Base-by-base conservation (phyloP, 495 filamentous ascomycete genomes). In the Penicillium silybi region DNA sequence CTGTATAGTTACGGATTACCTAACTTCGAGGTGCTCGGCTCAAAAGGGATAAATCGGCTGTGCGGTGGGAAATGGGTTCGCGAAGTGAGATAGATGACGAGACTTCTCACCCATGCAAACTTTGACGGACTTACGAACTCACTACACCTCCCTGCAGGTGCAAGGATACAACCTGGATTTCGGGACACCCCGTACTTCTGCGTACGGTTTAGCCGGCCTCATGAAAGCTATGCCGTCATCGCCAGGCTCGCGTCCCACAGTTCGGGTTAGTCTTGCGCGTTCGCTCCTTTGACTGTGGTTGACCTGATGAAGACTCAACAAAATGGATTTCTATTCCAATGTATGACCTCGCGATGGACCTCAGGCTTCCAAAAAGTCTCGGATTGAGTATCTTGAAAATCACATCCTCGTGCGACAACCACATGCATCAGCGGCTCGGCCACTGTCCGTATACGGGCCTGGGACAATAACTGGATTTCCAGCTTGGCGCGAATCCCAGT, bases 201-300 rank as follows among this genome's bases (percentile, higher is more conserved):
- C 13, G 10, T 53, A 23, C 32, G 13, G 39, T 8, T 54, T 50
- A 53, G 47, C 45, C 26, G 38, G 37, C 59, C 48, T 59, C 55
- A 27, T 47, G 40, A 39, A 48, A 44, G 48, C 45, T 48, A 63
- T 63, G 63, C 60, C 60, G 60, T 65, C 63, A 65, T 65, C 39
- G 32, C 49, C 44, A n/a, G 38, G 17, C 8, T 58, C 59, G 52
- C 63, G 60, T 65, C 52, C 60, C 63, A 54, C 52, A 54, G 44
- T 57, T 56, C 29, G 32, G 16, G 38, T 49, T 47, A 17, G 37
- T 17, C n/a, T 43, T 32, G 41, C 43, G 47, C 34, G 47, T 34
- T 41, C 46, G 34, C 10, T 17, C 25, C 27, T 10, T 25, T 15
- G 16, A 8, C 26, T 16, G 34, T 42, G 37, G 39, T 17, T 42